A percentile compares a stretch with the other conserved stretches of the same genome.
Conservation (phyloP, 2,329 filamentous ascomycete genomes). For the Cercospora sp. region DNA sequence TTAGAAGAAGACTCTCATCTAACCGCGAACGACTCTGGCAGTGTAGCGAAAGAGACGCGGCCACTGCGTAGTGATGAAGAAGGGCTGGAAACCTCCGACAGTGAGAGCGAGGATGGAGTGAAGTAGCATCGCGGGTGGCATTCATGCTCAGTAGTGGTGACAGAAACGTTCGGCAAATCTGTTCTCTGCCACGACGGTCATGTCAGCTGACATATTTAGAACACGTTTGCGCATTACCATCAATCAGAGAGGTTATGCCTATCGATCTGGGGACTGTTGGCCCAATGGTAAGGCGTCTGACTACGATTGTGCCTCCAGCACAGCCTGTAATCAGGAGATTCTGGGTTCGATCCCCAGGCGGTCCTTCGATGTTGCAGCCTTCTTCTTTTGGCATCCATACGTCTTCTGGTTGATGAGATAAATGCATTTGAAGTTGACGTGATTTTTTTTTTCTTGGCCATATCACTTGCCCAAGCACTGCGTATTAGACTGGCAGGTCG, state of each 20-base stretch:
- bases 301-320: background rate
- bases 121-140: too few species aligned
- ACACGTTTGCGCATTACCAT: background rate
- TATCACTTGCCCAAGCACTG: background rate
- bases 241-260: background rate
- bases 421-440: background rate
- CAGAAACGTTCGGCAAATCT: too few species aligned
- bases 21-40: too few species aligned
- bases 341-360: constrained; percentile 14
- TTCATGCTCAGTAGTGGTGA: too few species aligned
- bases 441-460: background rate
- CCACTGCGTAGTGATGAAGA: too few species aligned
- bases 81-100: too few species aligned
- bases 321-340: constrained; percentile 6
- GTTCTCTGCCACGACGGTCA: too few species aligned
- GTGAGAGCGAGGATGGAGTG: too few species aligned
- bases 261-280: background rate
- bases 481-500: background rate
- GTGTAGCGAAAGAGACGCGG: too few species aligned
- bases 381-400: background rate
- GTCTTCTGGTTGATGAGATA: background rate
- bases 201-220: too few species aligned
- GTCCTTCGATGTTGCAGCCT: background rate
- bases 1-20: too few species aligned
- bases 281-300: constrained; percentile 16